Percentiles rank a stretch among this genome's conserved stretches.
Evolutionary conservation across 176 grass and related monocot species (phyloP).

Genomic region (Guadua angustifolia): DNA sequence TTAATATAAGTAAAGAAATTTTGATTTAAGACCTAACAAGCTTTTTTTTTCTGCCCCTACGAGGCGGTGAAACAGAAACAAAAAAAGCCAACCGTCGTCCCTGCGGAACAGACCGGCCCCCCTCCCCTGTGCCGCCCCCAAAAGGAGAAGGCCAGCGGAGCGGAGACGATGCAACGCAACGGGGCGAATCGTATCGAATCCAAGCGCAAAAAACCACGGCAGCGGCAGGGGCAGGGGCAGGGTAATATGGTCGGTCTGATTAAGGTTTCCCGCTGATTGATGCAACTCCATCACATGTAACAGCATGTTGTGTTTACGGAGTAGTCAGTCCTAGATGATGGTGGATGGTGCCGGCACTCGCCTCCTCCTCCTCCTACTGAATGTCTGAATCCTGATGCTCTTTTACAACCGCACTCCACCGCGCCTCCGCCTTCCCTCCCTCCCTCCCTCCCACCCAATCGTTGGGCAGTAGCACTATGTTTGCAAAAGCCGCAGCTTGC

Average conservation of each 20-base stretch:
- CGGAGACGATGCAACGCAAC: not conserved
- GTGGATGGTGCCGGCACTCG: not conserved
- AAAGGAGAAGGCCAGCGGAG: constrained; percentile 5
- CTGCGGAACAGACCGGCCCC: no score
- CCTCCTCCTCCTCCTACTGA: not conserved
- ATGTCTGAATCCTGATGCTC: not conserved
- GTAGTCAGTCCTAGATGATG: not conserved
- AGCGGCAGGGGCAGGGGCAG: not conserved
- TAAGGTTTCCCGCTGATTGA: constrained; percentile 2
- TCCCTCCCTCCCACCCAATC: not conserved
- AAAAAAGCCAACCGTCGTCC: no score
- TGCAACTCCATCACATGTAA: not conserved
- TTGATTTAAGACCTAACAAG: no score
- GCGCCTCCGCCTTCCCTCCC: not conserved
- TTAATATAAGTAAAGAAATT: no score
- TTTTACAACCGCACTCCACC: constrained; percentile 15
- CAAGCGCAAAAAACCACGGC: not conserved
- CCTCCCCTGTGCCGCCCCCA: constrained; percentile 19
- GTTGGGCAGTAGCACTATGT: not conserved
- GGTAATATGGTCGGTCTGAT: not conserved
- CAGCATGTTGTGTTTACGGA: not conserved
- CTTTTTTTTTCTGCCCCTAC: no score
- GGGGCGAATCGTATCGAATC: not conserved
- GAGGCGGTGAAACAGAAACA: no score
- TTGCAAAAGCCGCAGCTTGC: constrained; percentile 11